phyloP scores from a whole-genome alignment of 176 grass and related monocot species.

The Phyllostachys edulis region DNA sequence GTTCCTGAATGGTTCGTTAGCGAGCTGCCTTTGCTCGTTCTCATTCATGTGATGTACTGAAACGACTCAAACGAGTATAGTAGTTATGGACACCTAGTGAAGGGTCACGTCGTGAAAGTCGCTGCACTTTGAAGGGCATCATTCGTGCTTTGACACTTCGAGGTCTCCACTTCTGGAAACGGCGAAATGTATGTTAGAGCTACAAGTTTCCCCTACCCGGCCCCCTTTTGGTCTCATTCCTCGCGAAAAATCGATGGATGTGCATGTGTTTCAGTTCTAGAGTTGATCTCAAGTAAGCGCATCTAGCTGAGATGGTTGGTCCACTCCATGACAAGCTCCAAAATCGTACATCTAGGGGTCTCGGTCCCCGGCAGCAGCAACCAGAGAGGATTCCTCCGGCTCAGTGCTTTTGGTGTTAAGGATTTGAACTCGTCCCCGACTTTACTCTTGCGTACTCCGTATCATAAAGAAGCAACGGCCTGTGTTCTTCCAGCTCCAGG shows the following conservation, averaged over 20 bases:
- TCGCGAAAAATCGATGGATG: not conserved
- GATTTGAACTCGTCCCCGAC: not conserved
- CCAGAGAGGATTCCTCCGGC: not conserved
- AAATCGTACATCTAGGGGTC: not conserved
- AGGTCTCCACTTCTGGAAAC: not conserved
- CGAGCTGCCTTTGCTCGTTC: not conserved
- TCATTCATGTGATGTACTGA: not conserved
- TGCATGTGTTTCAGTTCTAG: not conserved
- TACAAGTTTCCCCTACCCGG: not conserved
- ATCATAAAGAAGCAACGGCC: not conserved
- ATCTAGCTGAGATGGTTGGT: not conserved
- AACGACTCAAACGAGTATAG: not conserved
- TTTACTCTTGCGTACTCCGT: too few species aligned
- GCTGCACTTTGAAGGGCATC: not conserved
- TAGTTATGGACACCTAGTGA: not conserved
- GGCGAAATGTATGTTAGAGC: not conserved
- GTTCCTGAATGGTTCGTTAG: not conserved
- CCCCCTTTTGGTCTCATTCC: not conserved
- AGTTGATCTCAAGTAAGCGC: not conserved
- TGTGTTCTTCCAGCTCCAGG: not conserved
- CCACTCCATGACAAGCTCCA: not conserved
- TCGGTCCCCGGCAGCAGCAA: not conserved
- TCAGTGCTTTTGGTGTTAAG: not conserved
- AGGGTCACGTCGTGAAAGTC: slow-evolving; percentile 34
- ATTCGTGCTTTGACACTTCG: slow-evolving; percentile 19